phyloP scores from a whole-genome alignment of 78 protist species.

The Guillardia theta region DNA sequence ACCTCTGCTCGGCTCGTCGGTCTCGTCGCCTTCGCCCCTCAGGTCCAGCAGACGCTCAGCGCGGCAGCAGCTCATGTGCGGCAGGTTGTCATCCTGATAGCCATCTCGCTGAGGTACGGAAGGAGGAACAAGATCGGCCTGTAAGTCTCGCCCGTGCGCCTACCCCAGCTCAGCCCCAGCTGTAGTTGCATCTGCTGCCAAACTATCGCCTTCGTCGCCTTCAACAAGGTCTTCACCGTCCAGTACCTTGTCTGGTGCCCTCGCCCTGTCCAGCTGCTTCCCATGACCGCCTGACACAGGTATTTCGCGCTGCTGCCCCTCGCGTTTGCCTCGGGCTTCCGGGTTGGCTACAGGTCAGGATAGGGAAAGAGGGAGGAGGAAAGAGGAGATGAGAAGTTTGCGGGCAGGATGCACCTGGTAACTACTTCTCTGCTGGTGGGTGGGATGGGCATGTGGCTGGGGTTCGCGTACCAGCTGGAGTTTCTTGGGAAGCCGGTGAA shows the following conservation, averaged over 20 bases:
- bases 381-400: too few relatives aligned
- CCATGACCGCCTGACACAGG: too few relatives aligned
- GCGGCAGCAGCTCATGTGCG: too few relatives aligned
- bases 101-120: background rate
- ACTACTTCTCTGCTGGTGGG: background rate
- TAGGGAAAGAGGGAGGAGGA: too few relatives aligned
- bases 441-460: background rate
- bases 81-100: background rate
- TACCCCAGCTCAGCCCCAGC: too few relatives aligned
- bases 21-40: background rate
- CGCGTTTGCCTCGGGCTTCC: constrained; percentile 70
- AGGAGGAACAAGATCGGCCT: constrained; percentile 43
- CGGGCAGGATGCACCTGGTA: too few relatives aligned
- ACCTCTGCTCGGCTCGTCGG: background rate
- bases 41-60: background rate
- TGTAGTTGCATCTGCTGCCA: constrained; percentile 62
- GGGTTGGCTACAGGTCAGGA: too few relatives aligned
- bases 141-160: too few relatives aligned
- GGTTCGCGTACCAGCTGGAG: background rate
- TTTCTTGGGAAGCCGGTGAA: background rate
- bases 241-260: constrained; percentile 94
- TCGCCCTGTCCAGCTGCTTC: too few relatives aligned
- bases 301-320: constrained; percentile 77
- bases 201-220: constrained; percentile 86
- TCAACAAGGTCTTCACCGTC: constrained; percentile 84